These are phyloP conservation scores for Babjeviella inositovora DNA, from an alignment of 805 yeast species.

Conservation along the genomic window DNA sequence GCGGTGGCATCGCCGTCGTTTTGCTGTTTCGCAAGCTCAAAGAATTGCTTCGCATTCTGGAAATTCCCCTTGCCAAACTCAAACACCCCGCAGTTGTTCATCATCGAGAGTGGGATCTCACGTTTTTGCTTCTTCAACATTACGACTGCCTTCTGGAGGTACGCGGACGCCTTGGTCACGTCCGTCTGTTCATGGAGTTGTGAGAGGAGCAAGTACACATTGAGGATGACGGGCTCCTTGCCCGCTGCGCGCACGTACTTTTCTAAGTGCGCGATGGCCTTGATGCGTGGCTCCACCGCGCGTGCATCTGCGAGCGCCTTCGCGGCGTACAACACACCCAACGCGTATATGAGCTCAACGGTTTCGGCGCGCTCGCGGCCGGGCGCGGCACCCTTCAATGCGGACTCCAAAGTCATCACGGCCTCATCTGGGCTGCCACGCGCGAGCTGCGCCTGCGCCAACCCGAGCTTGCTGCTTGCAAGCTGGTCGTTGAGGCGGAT, in stretches of 20 bases:
- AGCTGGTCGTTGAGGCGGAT: constrained; percentile 48
- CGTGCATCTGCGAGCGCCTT: constrained; percentile 11
- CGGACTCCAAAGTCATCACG: constrained; percentile 64
- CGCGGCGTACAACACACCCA: constrained; percentile 62
- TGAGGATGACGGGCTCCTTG: constrained; percentile 41
- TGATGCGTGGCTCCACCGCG: constrained; percentile 13
- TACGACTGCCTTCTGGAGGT: constrained; percentile 45
- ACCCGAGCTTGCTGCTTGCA: constrained; percentile 60
- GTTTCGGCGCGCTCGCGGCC: constrained; percentile 51
- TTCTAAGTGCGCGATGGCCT: constrained; percentile 52
- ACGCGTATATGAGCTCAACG: constrained; percentile 56
- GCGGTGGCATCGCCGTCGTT: constrained; percentile 9
- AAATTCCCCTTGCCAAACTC: constrained; percentile 48
- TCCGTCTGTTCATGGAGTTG: constrained; percentile 54
- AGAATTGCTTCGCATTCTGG: constrained; percentile 39
- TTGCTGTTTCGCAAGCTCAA: constrained; percentile 25
- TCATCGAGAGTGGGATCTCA: constrained; percentile 39
- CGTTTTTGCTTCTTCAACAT: constrained; percentile 18
- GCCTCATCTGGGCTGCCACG: constrained; percentile 74
- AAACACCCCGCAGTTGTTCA: constrained; percentile 78
- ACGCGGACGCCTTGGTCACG: constrained; percentile 48
- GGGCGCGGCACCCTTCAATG: too few relatives aligned
- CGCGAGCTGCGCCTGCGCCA: constrained; percentile 70
- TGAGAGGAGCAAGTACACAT: constrained; percentile 57
- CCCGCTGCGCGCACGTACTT: constrained; percentile 42